Base-by-base conservation (phyloP, 306 rosid species). In the Fragaria iinumae region DNA sequence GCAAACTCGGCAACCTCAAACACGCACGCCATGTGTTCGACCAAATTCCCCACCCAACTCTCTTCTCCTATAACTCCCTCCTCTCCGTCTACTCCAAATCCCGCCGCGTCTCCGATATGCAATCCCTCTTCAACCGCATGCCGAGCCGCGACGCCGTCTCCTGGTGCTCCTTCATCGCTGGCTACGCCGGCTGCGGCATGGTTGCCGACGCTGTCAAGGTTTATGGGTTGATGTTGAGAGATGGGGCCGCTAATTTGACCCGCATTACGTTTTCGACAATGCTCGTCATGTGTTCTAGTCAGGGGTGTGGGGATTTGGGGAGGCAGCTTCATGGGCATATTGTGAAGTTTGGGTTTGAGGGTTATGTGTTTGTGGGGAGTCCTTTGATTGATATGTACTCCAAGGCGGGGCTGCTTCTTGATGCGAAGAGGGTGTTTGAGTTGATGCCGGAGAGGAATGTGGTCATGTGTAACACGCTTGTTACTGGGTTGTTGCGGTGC, bases 371-470 rank as follows among this genome's bases (percentile, higher is more conserved):
- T 77, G 96, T 94, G 49, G 97, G 92, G 50, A 86, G 97, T 80
- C 97, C 98, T 56, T 80, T 94, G 83, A 86, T 94, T 57, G 93
- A 87, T 77, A 91, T 94, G 97, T 94, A 91, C 83, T 81, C 93
- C 0, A 94, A 89, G 80, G 78, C 76, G 17, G 94, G 93, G 25
- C 18, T 80, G 11, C 77, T 94, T 55, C 45, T 41, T 77, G 91
- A 86, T 75, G 97, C 97, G 1, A 87, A 80, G 80, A 50, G 23
- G 78, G 90, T 85, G 83, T 93, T 91, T 74, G 79, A 85, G 69
- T 89, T 83, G 82, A 69, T 85, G 45, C 81, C 84, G 0, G 91
- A 87, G 75, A 91, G 80, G 81, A 93, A 90, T 86, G 84, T 88
- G 75, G 96, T 93, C 75, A 78, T 89, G 88, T 86, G 84, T 77